phyloP scores from a whole-genome alignment of 164 flowering plant genomes.

The Santalum album region DNA sequence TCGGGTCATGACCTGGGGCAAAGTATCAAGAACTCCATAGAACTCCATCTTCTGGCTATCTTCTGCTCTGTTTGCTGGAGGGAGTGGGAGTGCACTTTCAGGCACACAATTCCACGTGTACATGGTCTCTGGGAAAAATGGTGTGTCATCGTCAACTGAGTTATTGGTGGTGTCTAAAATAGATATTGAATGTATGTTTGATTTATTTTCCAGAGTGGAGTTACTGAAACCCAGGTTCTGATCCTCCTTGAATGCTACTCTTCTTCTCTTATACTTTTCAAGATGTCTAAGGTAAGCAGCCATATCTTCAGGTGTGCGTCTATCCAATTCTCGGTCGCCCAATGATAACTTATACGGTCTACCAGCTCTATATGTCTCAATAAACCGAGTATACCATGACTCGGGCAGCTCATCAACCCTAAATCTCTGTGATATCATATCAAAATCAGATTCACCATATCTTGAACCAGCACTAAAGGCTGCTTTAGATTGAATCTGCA shows the following conservation, averaged over 20 bases:
- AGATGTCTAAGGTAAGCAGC: conserved; percentile 45
- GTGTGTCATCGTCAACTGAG: conserved; percentile 38
- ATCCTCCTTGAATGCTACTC: conserved; percentile 54
- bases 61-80: conserved; percentile 22
- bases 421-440: conserved; percentile 37
- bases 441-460: conserved; percentile 41
- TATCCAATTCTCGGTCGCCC: conserved; percentile 51
- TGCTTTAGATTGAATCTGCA: conserved; percentile 45
- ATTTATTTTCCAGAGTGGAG: conserved; percentile 27
- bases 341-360: conserved; percentile 38
- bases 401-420: conserved; percentile 64
- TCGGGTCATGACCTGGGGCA: conserved; percentile 51
- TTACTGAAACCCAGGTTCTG: conserved; percentile 26
- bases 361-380: conserved; percentile 52
- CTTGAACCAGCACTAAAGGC: conserved; percentile 38
- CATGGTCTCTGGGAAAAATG: conserved; percentile 75
- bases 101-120: conserved; percentile 79
- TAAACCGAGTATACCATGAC: conserved; percentile 77
- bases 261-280: conserved; percentile 70
- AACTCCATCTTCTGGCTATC: conserved; percentile 45
- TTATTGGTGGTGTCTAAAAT: conserved; percentile 28
- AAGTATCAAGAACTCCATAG: conserved; percentile 74
- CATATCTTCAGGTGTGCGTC: conserved; percentile 81
- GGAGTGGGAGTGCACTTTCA: conserved; percentile 62
- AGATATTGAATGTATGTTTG: conserved; percentile 30